Base-by-base conservation (phyloP, 345 rosid species). In the Turnera subulata region DNA sequence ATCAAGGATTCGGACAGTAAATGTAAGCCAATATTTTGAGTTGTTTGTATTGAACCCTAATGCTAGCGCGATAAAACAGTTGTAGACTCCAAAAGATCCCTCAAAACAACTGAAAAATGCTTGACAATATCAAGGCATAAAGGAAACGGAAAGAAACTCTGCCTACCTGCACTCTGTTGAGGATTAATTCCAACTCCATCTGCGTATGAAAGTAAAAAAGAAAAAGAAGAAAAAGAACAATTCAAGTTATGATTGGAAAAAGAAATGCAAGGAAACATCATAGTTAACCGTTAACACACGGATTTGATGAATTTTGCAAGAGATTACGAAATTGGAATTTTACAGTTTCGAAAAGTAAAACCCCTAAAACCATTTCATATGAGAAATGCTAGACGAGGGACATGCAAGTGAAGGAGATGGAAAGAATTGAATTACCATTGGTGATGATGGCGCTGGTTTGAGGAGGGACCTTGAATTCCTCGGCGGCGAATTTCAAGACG, bases 391-490 rank as follows among this genome's bases (percentile, higher is more conserved):
- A n/a, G n/a, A n/a, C n/a, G n/a, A n/a, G n/a, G n/a, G 14, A 42
- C 7, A 42, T 42, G 12, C 16, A 42, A 16, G n/a, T 15, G n/a
- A 42, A 2, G n/a, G 5, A 42, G 45, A 9, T 6, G 5, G 45
- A 45, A 20, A 39, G 1, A 51, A 63, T 22, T 1, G 18, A 44
- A 11, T 55, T 76, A 93, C 97, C 99, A 58, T 89, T 93, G 55
- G 99, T 89, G 76, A 93, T 93, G 85, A 93, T 93, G 48, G 97
- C 97, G 80, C 99, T 93, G 61, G 99, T 93, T 59, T 89, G 99
- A 0, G 97, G 97, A 68, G 97, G 97, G 52, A 89, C 97, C 77
- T 93, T 93, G 74, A 93, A 93, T 74, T 93, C 99, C 77, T 93
- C 97, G 6, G 97, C 96, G 0, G 94, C 94, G 73, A 89, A 89